Conservation (phyloP, 805 yeast genomes). For the Candida vaughaniae region DNA sequence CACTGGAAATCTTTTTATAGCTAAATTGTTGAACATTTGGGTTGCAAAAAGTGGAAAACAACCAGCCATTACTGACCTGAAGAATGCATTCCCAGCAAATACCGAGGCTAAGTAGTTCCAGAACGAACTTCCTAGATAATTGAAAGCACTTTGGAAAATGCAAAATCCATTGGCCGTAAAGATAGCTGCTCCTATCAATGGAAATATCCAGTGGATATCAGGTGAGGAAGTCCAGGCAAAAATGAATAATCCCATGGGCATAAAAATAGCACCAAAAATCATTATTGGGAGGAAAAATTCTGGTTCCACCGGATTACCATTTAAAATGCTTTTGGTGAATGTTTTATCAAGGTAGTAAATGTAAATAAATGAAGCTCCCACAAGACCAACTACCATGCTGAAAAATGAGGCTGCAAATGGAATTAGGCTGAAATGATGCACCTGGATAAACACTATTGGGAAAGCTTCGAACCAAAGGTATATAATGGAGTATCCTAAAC, state of each 20-base stretch:
- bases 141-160: constrained; percentile 52
- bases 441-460: constrained; percentile 50
- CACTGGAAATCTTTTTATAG: constrained; percentile 50
- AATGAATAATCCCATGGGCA: constrained; percentile 44
- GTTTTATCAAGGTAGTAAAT: constrained; percentile 22
- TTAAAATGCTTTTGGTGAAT: constrained; percentile 20
- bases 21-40: constrained; percentile 54
- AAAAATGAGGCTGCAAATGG: constrained; percentile 49
- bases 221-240: constrained; percentile 50
- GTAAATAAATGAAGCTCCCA: constrained; percentile 33
- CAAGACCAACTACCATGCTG: constrained; percentile 47
- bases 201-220: constrained; percentile 48
- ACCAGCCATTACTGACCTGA: constrained; percentile 50
- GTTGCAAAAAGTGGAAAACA: constrained; percentile 64
- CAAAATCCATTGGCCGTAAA: constrained; percentile 41
- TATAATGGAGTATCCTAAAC: constrained; percentile 51
- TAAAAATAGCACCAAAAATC: constrained; percentile 36
- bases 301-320: constrained; percentile 29
- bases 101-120: constrained; percentile 55
- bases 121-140: constrained; percentile 49
- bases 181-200: constrained; percentile 43
- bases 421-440: constrained; percentile 46
- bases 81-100: constrained; percentile 54
- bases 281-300: constrained; percentile 42
- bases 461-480: constrained; percentile 54